These are phyloP conservation scores for Botryotinia convoluta DNA, from an alignment of 2,329 filamentous ascomycete genomes.

Conservation along the genomic window DNA sequence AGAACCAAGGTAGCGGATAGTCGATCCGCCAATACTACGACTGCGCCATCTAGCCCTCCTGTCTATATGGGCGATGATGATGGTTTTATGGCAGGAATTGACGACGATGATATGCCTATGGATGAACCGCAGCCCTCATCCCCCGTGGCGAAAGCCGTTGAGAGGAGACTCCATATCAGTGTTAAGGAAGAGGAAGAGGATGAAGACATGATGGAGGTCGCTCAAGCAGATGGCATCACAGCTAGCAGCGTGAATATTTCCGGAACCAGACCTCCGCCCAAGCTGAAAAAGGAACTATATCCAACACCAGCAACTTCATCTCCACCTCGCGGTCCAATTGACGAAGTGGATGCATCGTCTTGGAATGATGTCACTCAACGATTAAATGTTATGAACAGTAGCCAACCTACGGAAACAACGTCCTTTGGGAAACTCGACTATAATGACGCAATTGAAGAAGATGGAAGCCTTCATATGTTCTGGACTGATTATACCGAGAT, in stretches of 20 bases:
- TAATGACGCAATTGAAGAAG: constrained; percentile 84
- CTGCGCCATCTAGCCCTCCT: constrained; percentile 46
- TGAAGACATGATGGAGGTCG: constrained; percentile 83
- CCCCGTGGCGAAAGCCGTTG: constrained; percentile 74
- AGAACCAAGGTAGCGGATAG: constrained; percentile 54
- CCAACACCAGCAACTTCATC: constrained; percentile 76
- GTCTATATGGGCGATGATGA: constrained; percentile 55
- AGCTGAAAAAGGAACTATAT: constrained; percentile 65
- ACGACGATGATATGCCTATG: constrained; percentile 73
- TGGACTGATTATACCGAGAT: constrained; percentile 96
- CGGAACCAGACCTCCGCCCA: constrained; percentile 75
- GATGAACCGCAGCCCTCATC: constrained; percentile 86
- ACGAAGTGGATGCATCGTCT: constrained; percentile 71
- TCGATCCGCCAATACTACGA: constrained; percentile 27
- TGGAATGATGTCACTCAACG: constrained; percentile 88
- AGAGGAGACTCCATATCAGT: constrained; percentile 62
- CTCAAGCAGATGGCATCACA: constrained; percentile 68
- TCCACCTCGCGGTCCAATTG: constrained; percentile 58
- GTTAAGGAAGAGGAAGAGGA: constrained; percentile 69
- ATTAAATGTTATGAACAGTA: constrained; percentile 79
- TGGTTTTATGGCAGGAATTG: constrained; percentile 52
- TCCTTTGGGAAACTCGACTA: constrained; percentile 78
- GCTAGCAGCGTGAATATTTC: constrained; percentile 78
- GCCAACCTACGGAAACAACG: constrained; percentile 60
- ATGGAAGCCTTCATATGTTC: constrained; percentile 90